A percentile compares a stretch with the other conserved stretches of the same genome.
Conservation (phyloP, 2,329 filamentous ascomycete species). For the Epichloe amarillans region DNA sequence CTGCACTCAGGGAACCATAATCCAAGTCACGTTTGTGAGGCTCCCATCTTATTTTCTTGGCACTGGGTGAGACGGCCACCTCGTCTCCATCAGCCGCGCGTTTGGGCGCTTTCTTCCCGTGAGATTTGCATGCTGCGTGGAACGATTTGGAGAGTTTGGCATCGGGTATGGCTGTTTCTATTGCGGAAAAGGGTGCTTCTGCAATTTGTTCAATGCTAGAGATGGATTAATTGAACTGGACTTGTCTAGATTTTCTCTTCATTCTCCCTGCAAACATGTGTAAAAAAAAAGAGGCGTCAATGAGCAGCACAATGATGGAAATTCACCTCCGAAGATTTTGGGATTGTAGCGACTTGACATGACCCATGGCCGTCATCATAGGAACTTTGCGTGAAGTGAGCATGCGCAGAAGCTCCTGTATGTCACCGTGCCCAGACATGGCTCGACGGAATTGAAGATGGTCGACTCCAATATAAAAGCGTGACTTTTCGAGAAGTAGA, state of each 20-base stretch:
- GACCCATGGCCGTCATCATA: slow-evolving; percentile 45
- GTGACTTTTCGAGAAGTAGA: neutral
- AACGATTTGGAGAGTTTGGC: slow-evolving; percentile 35
- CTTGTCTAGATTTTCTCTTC: neutral
- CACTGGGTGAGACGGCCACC: slow-evolving; percentile 6
- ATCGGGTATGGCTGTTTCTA: slow-evolving; percentile 35
- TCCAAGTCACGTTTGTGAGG: slow-evolving; percentile 22
- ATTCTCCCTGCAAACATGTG: too few species aligned
- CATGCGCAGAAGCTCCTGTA: slow-evolving; percentile 48
- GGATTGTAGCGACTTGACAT: slow-evolving; percentile 43
- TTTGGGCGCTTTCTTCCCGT: slow-evolving; percentile 28
- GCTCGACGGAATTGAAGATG: neutral
- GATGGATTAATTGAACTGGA: neutral
- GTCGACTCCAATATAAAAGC: neutral
- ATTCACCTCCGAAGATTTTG: slow-evolving; percentile 42
- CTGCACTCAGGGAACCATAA: slow-evolving; percentile 32
- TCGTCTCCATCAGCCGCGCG: slow-evolving; percentile 12
- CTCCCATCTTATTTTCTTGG: slow-evolving; percentile 22
- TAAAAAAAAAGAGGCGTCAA: too few species aligned
- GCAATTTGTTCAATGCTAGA: slow-evolving; percentile 41
- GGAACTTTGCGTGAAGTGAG: slow-evolving; percentile 45
- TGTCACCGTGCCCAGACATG: slow-evolving; percentile 44
- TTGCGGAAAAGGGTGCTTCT: slow-evolving; percentile 28
- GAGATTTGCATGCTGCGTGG: slow-evolving; percentile 40
- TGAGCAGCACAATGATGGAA: neutral